phyloP scores from a whole-genome alignment of 2,329 filamentous ascomycete genomes.

The Trichoderma harzianum region DNA sequence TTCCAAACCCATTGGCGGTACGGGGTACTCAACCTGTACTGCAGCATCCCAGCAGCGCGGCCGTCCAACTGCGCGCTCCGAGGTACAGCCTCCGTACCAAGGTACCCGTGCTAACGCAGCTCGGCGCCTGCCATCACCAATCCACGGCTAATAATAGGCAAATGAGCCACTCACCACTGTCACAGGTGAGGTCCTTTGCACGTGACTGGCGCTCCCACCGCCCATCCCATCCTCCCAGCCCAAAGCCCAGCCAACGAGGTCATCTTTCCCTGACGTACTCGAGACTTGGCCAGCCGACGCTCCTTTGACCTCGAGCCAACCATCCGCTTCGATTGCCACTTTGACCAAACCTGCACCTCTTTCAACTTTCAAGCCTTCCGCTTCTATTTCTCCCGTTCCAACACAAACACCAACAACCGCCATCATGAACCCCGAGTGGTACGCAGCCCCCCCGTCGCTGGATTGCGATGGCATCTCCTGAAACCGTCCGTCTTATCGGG shows the following conservation, averaged over 20 bases:
- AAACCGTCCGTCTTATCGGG: slow-evolving; percentile 19
- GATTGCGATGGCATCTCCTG: slow-evolving; percentile 32
- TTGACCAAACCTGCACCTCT: background rate
- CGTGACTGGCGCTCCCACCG: slow-evolving; percentile 20
- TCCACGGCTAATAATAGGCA: slow-evolving; percentile 5
- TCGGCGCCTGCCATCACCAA: background rate
- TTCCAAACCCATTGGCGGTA: background rate
- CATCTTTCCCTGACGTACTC: slow-evolving; percentile 36
- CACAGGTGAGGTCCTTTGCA: background rate
- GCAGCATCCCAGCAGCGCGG: background rate
- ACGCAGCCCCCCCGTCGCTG: slow-evolving; percentile 42
- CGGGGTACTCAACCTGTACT: background rate
- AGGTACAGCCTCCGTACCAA: background rate
- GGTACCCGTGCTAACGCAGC: slow-evolving; percentile 13
- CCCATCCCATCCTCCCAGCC: slow-evolving; percentile 23
- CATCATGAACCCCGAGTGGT: slow-evolving; percentile 93
- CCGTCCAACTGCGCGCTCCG: background rate
- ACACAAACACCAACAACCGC: slow-evolving; percentile 30
- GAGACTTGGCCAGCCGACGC: slow-evolving; percentile 24
- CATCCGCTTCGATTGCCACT: slow-evolving; percentile 16
- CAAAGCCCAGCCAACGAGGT: slow-evolving; percentile 18
- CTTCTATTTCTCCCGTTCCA: slow-evolving; percentile 21
- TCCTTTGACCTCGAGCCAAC: slow-evolving; percentile 26
- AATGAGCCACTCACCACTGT: slow-evolving; percentile 2
- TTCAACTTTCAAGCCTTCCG: background rate